Conservation (phyloP, 768 basidiomycete species). For the Psilocybe cyanescens region DNA sequence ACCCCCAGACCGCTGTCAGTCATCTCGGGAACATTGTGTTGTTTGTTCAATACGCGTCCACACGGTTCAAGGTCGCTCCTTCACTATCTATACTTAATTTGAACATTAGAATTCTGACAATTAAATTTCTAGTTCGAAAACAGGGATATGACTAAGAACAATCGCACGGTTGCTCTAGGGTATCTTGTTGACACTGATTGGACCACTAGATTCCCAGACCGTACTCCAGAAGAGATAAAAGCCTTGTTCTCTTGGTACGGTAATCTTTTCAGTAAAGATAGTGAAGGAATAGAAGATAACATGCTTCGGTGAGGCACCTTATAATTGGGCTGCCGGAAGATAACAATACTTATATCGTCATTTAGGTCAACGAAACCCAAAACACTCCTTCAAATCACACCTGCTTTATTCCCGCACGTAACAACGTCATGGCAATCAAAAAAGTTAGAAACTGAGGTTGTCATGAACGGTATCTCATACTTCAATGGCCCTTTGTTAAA, state of each 20-base stretch:
- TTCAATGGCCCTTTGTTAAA: constrained; percentile 73
- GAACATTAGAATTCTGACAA: constrained; percentile 3
- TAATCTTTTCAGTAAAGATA: constrained; percentile 74
- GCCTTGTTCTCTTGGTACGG: constrained; percentile 70
- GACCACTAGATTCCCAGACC: constrained; percentile 41
- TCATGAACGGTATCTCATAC: constrained; percentile 79
- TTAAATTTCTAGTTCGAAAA: constrained; percentile 48
- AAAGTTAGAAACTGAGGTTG: constrained; percentile 67
- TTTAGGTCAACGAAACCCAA: constrained; percentile 72
- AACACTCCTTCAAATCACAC: constrained; percentile 66
- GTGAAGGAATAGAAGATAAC: constrained; percentile 84
- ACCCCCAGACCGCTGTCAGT: constrained; percentile 81
- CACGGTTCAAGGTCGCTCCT: constrained; percentile 61
- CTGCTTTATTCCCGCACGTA: constrained; percentile 68
- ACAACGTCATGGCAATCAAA: constrained; percentile 47
- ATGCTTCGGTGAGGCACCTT: constrained; percentile 55
- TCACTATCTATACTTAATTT: neutral
- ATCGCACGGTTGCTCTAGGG: constrained; percentile 49
- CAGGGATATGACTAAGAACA: constrained; percentile 48
- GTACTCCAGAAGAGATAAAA: constrained; percentile 44
- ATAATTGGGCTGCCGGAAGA: neutral
- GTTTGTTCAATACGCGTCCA: constrained; percentile 67
- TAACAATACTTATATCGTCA: neutral
- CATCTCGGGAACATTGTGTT: constrained; percentile 81
- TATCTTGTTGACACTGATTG: constrained; percentile 54